A percentile compares a stretch with the other conserved stretches of the same genome.
Conservation (phyloP, 2,329 filamentous ascomycete genomes). For the Polytolypa hystricis region DNA sequence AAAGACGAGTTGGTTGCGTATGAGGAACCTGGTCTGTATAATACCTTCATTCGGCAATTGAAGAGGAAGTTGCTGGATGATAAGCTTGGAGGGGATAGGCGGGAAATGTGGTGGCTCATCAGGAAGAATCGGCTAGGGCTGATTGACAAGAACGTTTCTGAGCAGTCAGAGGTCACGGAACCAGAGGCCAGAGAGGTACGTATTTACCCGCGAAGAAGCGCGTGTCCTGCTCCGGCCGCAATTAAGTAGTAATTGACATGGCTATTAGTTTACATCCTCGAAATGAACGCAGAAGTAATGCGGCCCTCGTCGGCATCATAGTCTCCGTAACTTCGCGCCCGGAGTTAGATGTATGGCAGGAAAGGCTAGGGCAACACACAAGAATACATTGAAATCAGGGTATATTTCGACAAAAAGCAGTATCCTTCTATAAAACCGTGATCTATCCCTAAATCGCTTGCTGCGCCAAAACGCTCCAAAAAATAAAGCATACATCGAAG, state of each 20-base stretch:
- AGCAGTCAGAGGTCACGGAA: conserved; percentile 54
- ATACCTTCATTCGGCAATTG: conserved; percentile 57
- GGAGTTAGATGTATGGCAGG: no score
- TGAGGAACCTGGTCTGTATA: conserved; percentile 68
- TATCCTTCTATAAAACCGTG: no score
- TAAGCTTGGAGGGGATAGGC: conserved; percentile 62
- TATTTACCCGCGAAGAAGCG: background rate
- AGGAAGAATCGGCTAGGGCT: conserved; percentile 58
- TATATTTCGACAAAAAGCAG: no score
- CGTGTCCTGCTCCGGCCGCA: background rate
- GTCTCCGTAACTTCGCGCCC: no score
- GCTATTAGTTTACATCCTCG: conserved; percentile 14
- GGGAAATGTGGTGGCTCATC: conserved; percentile 72
- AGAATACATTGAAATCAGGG: no score
- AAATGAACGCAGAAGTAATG: no score
- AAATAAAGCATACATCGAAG: no score
- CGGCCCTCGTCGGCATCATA: no score
- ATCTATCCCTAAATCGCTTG: no score
- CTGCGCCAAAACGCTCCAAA: no score
- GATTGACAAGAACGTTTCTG: conserved; percentile 53
- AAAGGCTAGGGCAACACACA: no score
- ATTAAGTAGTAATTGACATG: conserved; percentile 5
- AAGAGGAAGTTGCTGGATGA: conserved; percentile 62
- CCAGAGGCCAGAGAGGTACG: conserved; percentile 56
- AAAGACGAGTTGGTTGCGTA: conserved; percentile 63